phyloP scores from a whole-genome alignment of 1,284 basidiomycete genomes.

The Cutaneotrichosporon daszewskae region DNA sequence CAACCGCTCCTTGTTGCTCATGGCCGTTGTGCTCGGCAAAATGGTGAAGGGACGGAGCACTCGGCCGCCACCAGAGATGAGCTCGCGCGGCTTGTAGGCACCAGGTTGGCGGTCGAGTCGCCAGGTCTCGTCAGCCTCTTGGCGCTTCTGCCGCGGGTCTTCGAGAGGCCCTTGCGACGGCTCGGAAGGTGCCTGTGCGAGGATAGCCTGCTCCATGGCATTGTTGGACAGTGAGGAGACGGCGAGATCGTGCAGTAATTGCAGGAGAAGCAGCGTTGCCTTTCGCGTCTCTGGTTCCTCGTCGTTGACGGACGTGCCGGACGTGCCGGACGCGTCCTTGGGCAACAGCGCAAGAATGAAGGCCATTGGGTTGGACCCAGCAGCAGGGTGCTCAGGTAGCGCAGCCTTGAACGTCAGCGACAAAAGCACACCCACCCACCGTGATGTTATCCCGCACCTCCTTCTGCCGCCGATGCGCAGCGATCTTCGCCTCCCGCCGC shows the following conservation, averaged over 20 bases:
- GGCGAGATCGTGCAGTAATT: slow-evolving; percentile 66
- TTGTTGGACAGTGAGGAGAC: slow-evolving; percentile 63
- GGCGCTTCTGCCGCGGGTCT: slow-evolving; percentile 34
- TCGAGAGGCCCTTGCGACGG: slow-evolving; percentile 44
- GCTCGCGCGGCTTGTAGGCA: slow-evolving; percentile 49
- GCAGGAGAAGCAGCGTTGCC: slow-evolving; percentile 63
- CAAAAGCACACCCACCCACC: too few species aligned
- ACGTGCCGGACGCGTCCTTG: slow-evolving; percentile 12
- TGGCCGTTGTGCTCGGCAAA: slow-evolving; percentile 58
- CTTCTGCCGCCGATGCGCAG: slow-evolving; percentile 78
- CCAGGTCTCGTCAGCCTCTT: slow-evolving; percentile 60
- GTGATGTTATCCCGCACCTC: slow-evolving; percentile 65
- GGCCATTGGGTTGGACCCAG: slow-evolving; percentile 12
- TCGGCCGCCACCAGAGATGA: slow-evolving; percentile 69
- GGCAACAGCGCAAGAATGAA: slow-evolving; percentile 34
- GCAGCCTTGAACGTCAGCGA: slow-evolving; percentile 49
- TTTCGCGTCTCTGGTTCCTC: slow-evolving; percentile 60
- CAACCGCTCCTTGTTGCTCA: slow-evolving; percentile 61
- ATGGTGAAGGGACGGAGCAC: slow-evolving; percentile 86
- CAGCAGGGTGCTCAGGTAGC: slow-evolving; percentile 50
- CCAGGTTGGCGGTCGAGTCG: slow-evolving; percentile 57
- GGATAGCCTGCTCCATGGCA: slow-evolving; percentile 66
- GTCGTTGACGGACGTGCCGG: slow-evolving; percentile 46
- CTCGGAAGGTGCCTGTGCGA: slow-evolving; percentile 13
- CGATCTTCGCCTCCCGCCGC: slow-evolving; percentile 77